These are phyloP conservation scores for Colletotrichum godetiae DNA, from an alignment of 2,329 filamentous ascomycete species.

Conservation along the genomic window DNA sequence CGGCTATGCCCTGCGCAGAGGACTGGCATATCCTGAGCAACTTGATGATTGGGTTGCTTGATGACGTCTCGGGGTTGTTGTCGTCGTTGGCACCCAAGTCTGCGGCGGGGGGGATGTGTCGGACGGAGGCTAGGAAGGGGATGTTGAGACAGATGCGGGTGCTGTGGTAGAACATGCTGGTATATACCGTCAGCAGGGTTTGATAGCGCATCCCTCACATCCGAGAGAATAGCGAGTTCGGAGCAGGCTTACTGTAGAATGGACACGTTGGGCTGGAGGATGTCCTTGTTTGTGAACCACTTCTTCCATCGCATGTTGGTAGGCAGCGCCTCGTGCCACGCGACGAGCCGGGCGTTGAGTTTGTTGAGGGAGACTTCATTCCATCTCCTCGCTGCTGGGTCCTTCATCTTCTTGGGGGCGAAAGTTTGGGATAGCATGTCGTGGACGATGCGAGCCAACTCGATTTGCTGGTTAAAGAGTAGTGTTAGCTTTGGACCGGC, in stretches of 20 bases:
- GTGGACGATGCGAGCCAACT: constrained; percentile 38
- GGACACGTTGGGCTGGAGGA: constrained; percentile 12
- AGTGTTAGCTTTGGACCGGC: constrained; percentile 36
- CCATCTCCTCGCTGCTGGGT: neutral
- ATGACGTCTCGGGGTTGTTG: neutral
- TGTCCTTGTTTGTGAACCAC: constrained; percentile 23
- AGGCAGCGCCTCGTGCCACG: constrained; percentile 22
- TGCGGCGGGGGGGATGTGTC: neutral
- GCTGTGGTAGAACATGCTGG: constrained; percentile 16
- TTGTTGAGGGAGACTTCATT: constrained; percentile 11
- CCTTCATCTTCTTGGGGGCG: constrained; percentile 7
- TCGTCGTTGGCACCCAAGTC: neutral
- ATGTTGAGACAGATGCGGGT: constrained; percentile 22
- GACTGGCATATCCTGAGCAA: constrained; percentile 11
- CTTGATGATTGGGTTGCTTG: neutral
- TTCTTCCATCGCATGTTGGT: constrained; percentile 26
- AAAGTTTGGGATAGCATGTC: constrained; percentile 36
- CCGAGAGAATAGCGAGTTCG: neutral
- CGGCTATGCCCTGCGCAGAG: neutral
- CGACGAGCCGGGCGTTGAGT: constrained; percentile 16
- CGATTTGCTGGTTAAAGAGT: constrained; percentile 38
- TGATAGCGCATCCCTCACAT: too few species aligned
- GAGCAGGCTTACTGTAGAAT: constrained; percentile 13
- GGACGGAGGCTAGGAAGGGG: constrained; percentile 24
- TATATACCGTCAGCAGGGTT: too few species aligned